Conservation (phyloP, 2,329 filamentous ascomycete genomes). For the Nemania serpens region DNA sequence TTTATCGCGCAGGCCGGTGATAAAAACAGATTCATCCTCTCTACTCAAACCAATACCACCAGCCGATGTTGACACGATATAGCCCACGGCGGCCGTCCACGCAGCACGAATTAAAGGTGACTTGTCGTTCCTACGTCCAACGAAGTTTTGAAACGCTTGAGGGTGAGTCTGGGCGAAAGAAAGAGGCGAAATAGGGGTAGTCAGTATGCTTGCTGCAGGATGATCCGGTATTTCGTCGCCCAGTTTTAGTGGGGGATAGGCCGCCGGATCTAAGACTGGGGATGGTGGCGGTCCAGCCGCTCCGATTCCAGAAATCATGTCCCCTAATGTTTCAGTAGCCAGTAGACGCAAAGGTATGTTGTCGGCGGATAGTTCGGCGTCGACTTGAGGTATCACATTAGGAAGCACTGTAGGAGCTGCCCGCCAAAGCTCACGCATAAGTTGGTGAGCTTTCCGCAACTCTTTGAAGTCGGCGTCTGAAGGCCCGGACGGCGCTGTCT, state of each 20-base stretch:
- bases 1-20: constrained; percentile 77
- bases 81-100: constrained; percentile 83
- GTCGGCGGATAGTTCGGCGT: constrained; percentile 89
- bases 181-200: constrained; percentile 82
- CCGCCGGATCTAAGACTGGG: constrained; percentile 75
- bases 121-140: constrained; percentile 86
- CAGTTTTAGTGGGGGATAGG: constrained; percentile 78
- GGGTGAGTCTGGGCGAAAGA: constrained; percentile 86
- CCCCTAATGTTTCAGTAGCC: constrained; percentile 91
- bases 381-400: constrained; percentile 92
- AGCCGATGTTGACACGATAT: constrained; percentile 88
- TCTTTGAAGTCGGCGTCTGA: constrained; percentile 86
- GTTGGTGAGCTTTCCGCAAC: constrained; percentile 82
- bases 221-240: constrained; percentile 59
- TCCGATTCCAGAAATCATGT: constrained; percentile 92
- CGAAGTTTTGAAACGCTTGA: constrained; percentile 79
- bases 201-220: constrained; percentile 66
- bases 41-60: constrained; percentile 86
- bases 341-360: constrained; percentile 84
- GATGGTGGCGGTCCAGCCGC: constrained; percentile 82
- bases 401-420: constrained; percentile 85
- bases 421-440: constrained; percentile 92
- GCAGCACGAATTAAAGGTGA: constrained; percentile 78
- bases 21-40: constrained; percentile 77
- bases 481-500: constrained; percentile 63